Evolutionary conservation across 129 eudicot species (phyloP).

Genomic region (Chrysanthemum seticuspe): DNA sequence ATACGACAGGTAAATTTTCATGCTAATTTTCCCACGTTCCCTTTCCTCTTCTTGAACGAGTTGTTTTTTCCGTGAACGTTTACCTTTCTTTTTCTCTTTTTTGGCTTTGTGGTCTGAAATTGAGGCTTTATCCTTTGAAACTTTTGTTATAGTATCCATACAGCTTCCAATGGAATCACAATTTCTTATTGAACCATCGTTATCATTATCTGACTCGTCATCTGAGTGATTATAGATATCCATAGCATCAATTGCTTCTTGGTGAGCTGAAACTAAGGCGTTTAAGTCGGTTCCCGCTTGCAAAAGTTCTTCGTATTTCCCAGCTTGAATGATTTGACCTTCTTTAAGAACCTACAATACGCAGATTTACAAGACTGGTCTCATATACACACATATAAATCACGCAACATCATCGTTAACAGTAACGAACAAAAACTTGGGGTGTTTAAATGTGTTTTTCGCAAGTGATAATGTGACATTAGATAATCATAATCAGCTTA

Average conservation of each 20-base stretch:
- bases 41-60: slow-evolving; percentile 95
- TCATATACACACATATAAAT: not conserved
- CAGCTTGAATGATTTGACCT: slow-evolving; percentile 78
- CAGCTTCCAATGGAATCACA: slow-evolving; percentile 41
- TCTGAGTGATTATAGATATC: slow-evolving; percentile 63
- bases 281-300: slow-evolving; percentile 85
- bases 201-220: slow-evolving; percentile 51
- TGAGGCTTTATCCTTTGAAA: slow-evolving; percentile 51
- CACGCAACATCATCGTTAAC: not conserved
- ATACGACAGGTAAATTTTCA: slow-evolving; percentile 81
- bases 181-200: slow-evolving; percentile 32
- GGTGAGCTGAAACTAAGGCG: slow-evolving; percentile 83
- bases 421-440: not conserved
- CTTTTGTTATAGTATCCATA: slow-evolving; percentile 36
- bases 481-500: too few species aligned
- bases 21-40: slow-evolving; percentile 83
- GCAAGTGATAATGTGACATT: too few species aligned
- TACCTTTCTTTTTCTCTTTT: slow-evolving; percentile 79
- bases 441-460: too few species aligned
- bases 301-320: slow-evolving; percentile 83
- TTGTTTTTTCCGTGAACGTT: slow-evolving; percentile 73
- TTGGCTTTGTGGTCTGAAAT: slow-evolving; percentile 52
- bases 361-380: slow-evolving; percentile 7
- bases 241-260: slow-evolving; percentile 87
- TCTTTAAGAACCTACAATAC: slow-evolving; percentile 81